Evolutionary conservation across 2,329 filamentous ascomycete species (phyloP), one percentile per base, ranked within the genome.

Genomic region (Aspergillus novofumigatus): DNA sequence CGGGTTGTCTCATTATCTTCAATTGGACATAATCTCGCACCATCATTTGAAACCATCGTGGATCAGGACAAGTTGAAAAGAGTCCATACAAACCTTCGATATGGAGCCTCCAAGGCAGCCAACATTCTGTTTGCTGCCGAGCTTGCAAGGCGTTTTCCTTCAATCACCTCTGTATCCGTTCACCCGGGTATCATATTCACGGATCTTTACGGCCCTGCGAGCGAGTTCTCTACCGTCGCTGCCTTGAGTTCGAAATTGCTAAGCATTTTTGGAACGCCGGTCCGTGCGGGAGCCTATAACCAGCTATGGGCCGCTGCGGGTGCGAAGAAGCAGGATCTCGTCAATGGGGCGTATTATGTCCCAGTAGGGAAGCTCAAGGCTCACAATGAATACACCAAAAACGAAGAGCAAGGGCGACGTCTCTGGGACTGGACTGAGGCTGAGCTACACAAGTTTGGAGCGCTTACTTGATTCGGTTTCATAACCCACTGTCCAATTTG

Each of bases 101-200:
- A 81, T 56, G 76, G 70, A 2, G 76, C 76, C 23, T 75, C 71
- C 45, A 81, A 81, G 61, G 70, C 77, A 2, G 78, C 78, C 1
- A 80, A 78, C 81, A 32, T 32, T 32, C 29, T 32, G 10, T 32
- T 32, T 32, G 29, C 29, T 11, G 29, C 29, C 11, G 29, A 32
- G 29, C 29, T 32, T 1, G 73, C 73, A 1, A 67, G 72, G 1
- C 71, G 73, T 0, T 69, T 77, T 42, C 67, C 67, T 3, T 63
- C 68, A 1, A 57, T 69, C 17, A 73, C 66, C 6, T 69, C 72
- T 23, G 70, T 80, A n/a, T 72, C 75, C 0, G 65, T 82, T 1
- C 80, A 82, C 57, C 80, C 80, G 0, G 80, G 80, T 1, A 64
- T 77, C n/a, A 70, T 74, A 32, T 49, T 69, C 17, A 75, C 71